Evolutionary conservation across 306 rosid species (phyloP).

Genomic region (Cicer judaicum): DNA sequence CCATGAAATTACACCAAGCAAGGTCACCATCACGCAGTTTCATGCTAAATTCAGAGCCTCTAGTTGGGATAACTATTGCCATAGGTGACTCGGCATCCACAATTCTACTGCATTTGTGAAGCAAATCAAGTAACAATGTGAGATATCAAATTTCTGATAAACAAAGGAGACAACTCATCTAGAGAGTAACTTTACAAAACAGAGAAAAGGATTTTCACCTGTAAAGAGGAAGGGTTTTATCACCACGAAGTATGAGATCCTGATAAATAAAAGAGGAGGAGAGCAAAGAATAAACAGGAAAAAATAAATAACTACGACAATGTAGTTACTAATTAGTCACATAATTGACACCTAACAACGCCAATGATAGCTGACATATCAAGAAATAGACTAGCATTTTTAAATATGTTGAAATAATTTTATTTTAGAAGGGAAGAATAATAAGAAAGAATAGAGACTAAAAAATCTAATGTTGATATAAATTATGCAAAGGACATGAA

Average conservation of each 20-base stretch:
- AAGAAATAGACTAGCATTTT: constrained; percentile 11
- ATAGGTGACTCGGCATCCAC: constrained; percentile 82
- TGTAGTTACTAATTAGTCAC: constrained; percentile 13
- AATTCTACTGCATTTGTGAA: constrained; percentile 79
- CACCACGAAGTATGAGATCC: constrained; percentile 92
- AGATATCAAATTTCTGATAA: constrained; percentile 38
- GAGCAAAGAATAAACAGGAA: constrained; percentile 19
- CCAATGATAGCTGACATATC: background rate
- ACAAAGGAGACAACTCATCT: constrained; percentile 34
- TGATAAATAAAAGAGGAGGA: constrained; percentile 41
- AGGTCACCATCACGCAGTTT: constrained; percentile 75
- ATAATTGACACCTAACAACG: constrained; percentile 7
- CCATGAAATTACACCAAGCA: constrained; percentile 83
- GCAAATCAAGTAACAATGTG: constrained; percentile 43
- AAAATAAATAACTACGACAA: constrained; percentile 29
- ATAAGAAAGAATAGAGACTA: background rate
- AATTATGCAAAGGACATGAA: constrained; percentile 6
- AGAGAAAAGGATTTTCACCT: constrained; percentile 60
- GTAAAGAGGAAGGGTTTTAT: constrained; percentile 81
- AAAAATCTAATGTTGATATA: constrained; percentile 1
- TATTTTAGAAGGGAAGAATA: constrained; percentile 6
- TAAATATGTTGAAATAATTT: background rate
- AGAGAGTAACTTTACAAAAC: constrained; percentile 18
- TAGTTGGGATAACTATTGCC: constrained; percentile 74
- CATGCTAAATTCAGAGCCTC: constrained; percentile 62